Evolutionary conservation across 2,329 filamentous ascomycete genomes (phyloP).

Genomic region (Eutypa lata): DNA sequence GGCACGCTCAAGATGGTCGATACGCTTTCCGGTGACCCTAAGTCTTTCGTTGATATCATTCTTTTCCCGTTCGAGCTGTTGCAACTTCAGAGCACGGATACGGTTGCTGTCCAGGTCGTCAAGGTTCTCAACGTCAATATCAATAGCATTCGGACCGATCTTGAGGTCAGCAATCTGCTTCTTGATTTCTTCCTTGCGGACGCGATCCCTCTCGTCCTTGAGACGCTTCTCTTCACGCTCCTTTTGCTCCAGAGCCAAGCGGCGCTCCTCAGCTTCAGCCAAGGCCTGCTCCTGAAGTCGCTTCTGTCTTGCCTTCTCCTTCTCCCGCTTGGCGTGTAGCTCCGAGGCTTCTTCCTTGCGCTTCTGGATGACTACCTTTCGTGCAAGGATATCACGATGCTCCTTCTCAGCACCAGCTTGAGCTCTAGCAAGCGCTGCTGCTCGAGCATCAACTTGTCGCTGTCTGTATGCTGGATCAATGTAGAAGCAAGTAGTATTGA

Average conservation of each 20-base stretch:
- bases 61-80: conserved; percentile 96
- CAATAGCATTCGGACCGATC: conserved; percentile 71
- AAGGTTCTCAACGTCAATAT: conserved; percentile 77
- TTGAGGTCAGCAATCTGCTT: conserved; percentile 90
- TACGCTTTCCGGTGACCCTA: conserved; percentile 87
- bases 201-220: conserved; percentile 82
- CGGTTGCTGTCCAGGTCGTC: conserved; percentile 85
- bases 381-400: conserved; percentile 77
- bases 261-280: conserved; percentile 84
- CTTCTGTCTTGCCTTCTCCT: conserved; percentile 88
- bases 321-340: conserved; percentile 81
- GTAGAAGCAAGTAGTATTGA: conserved; percentile 93
- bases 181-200: conserved; percentile 90
- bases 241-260: conserved; percentile 87
- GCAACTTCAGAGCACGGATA: conserved; percentile 90
- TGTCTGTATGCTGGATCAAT: conserved; percentile 89
- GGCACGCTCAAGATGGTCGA: conserved; percentile 95
- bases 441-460: conserved; percentile 72
- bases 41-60: conserved; percentile 90
- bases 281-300: conserved; percentile 82
- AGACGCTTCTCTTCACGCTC: conserved; percentile 85
- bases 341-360: conserved; percentile 95
- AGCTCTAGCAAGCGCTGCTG: conserved; percentile 76
- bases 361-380: conserved; percentile 90
- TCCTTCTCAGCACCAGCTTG: conserved; percentile 89